Conservation (phyloP, 495 filamentous ascomycete genomes). For the Lepraria neglecta region DNA sequence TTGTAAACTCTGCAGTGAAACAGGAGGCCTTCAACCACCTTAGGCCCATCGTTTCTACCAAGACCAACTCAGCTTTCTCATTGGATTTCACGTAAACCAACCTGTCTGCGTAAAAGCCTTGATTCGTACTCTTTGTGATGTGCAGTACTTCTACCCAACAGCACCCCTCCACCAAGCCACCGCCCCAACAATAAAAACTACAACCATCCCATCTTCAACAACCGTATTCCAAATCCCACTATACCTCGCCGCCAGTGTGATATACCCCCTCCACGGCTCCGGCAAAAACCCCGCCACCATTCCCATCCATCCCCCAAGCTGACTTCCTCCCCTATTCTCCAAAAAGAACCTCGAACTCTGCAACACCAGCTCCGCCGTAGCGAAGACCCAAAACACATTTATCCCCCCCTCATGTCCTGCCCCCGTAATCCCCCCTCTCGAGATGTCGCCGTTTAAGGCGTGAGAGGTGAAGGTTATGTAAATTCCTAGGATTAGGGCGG, state of each 20-base stretch:
- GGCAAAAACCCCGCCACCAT: conserved; percentile 56
- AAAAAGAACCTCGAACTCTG: conserved; percentile 60
- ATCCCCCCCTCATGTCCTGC: conserved; percentile 25
- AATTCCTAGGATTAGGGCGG: conserved; percentile 62
- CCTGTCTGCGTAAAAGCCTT: too few relatives aligned
- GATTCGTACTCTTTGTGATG: background rate
- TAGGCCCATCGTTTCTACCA: too few relatives aligned
- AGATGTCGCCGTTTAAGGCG: conserved; percentile 54
- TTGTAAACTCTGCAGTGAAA: too few relatives aligned
- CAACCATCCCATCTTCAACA: conserved; percentile 56
- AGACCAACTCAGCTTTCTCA: too few relatives aligned
- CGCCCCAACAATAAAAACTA: conserved; percentile 71
- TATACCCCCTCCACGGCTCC: conserved; percentile 47
- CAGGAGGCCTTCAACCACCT: too few relatives aligned
- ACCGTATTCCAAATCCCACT: conserved; percentile 60
- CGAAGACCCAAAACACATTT: conserved; percentile 70
- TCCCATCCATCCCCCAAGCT: conserved; percentile 47
- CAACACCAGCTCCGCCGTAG: conserved; percentile 70
- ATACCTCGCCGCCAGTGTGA: conserved; percentile 59
- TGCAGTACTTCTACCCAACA: conserved; percentile 3
- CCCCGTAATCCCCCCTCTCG: conserved; percentile 23
- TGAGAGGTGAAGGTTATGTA: conserved; percentile 60
- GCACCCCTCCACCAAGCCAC: conserved; percentile 42
- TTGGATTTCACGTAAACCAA: too few relatives aligned
- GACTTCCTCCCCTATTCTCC: conserved; percentile 39